Evolutionary conservation across 2,329 filamentous ascomycete genomes (phyloP).

Genomic region (Colletotrichum chrysophilum): DNA sequence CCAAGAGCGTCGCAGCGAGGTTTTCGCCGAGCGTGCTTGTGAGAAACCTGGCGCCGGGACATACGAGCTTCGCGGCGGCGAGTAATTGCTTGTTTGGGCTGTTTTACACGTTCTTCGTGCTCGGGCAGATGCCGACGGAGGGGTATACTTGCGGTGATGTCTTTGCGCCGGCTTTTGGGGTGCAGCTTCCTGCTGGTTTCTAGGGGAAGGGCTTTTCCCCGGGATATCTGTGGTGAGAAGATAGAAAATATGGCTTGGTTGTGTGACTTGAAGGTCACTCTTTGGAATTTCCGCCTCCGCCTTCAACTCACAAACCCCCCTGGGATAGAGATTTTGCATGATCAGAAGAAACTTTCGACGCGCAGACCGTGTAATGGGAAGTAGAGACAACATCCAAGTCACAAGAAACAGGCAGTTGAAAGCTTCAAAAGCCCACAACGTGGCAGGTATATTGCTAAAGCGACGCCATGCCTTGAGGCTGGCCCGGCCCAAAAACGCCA

Average conservation of each 20-base stretch:
- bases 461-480: not conserved
- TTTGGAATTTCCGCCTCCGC: too few species aligned
- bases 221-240: not conserved
- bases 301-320: too few species aligned
- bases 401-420: not conserved
- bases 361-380: not conserved
- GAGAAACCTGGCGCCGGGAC: not conserved
- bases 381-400: not conserved
- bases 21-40: not conserved
- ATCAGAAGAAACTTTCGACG: too few species aligned
- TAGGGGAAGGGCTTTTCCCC: not conserved
- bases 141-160: not conserved
- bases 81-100: not conserved
- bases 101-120: not conserved
- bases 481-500: conserved; percentile 4
- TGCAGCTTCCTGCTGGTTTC: not conserved
- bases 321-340: too few species aligned
- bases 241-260: not conserved
- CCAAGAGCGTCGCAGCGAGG: not conserved
- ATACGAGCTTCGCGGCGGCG: not conserved
- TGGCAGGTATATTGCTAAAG: conserved; percentile 3
- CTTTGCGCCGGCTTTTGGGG: not conserved
- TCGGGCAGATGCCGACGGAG: not conserved
- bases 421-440: not conserved
- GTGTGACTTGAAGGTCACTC: not conserved